A percentile compares a stretch with the other conserved stretches of the same genome.
Conservation (phyloP, 441 rosid species). For the Raphanus hybrid region DNA sequence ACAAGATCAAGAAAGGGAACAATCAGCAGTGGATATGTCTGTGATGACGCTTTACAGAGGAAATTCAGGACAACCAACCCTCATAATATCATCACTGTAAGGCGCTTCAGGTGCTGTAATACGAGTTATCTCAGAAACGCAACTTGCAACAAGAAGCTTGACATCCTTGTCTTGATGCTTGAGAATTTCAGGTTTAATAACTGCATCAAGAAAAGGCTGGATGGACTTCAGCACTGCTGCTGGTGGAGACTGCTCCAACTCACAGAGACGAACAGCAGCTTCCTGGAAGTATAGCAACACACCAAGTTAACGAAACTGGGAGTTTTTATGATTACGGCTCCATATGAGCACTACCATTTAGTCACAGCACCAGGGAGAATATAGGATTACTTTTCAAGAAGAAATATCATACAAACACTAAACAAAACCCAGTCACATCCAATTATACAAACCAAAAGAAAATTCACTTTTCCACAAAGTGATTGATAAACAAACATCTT, state of each 20-base stretch:
- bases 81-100: conserved; percentile 82
- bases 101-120: conserved; percentile 99
- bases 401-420: too few relatives aligned
- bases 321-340: not conserved
- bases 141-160: conserved; percentile 96
- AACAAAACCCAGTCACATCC: too few relatives aligned
- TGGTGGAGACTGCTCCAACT: conserved; percentile 89
- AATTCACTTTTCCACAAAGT: conserved; percentile 21
- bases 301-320: conserved; percentile 14
- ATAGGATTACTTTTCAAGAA: conserved; percentile 1
- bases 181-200: conserved; percentile 85
- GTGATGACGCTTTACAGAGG: conserved; percentile 8
- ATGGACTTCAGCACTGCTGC: conserved; percentile 74
- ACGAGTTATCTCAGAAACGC: conserved; percentile 97
- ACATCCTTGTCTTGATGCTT: conserved; percentile 97
- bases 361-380: not conserved
- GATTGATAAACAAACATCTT: conserved; percentile 12
- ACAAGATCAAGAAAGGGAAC: conserved; percentile 34
- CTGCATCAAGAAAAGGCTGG: conserved; percentile 85
- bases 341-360: conserved; percentile 8
- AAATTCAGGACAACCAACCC: conserved; percentile 58
- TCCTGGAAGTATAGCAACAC: conserved; percentile 68
- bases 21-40: conserved; percentile 20
- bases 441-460: conserved; percentile 19
- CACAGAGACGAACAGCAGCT: conserved; percentile 84